A percentile compares a stretch with the other conserved stretches of the same genome.
Evolutionary conservation across 257 asterid species (phyloP).

Genomic region (Datura wrightii): DNA sequence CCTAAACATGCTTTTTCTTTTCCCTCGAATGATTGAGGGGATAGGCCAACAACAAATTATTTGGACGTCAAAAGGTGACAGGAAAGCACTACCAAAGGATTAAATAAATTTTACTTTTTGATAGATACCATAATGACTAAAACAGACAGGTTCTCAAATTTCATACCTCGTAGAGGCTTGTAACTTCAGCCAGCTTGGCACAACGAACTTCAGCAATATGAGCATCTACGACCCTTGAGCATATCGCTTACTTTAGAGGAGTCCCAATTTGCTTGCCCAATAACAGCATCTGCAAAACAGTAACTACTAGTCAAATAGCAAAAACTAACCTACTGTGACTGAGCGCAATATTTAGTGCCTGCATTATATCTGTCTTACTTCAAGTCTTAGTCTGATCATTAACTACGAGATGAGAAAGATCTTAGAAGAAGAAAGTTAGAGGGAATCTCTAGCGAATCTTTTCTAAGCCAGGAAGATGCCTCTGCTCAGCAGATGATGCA

Average conservation of each 20-base stretch:
- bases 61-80: neutral
- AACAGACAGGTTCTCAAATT: neutral
- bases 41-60: neutral
- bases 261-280: constrained; percentile 88
- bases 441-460: too few relatives aligned
- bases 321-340: neutral
- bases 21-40: neutral
- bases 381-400: neutral
- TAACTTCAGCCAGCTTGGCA: constrained; percentile 74
- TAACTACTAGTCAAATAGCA: neutral
- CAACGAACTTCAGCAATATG: constrained; percentile 67
- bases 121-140: neutral
- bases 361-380: neutral
- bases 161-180: constrained; percentile 64
- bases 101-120: neutral
- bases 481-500: neutral
- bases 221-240: constrained; percentile 75
- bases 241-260: constrained; percentile 81
- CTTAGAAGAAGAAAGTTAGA: neutral
- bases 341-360: neutral
- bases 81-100: neutral
- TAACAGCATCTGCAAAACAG: constrained; percentile 55
- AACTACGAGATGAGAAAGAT: neutral
- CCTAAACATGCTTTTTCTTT: neutral
- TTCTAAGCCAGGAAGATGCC: too few relatives aligned